Evolutionary conservation across 257 asterid genomes (phyloP), one percentile per base, ranked within the genome.

Genomic region (Eucommia ulmoides): DNA sequence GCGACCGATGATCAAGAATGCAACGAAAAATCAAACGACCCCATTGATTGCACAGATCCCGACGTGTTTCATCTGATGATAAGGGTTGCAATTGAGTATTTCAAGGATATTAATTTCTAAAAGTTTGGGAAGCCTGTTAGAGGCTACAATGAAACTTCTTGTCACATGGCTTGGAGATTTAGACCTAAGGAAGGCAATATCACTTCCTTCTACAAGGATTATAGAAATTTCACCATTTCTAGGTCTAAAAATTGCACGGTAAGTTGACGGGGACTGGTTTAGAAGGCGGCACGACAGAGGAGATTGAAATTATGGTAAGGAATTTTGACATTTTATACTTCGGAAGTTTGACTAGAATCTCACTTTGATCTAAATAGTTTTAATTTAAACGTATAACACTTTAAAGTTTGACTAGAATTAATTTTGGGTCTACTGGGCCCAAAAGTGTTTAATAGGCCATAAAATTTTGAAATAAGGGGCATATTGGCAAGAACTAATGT

Each of bases 91-190:
- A 81, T 91, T 61, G 93, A 81, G 33, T 68, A 60, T 55, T 79
- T 86, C 45, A 72, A 70, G 64, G 95, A 86, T 53, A 56, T 75
- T 19, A 86, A 81, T 25, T 86, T 91, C 49, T 77, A 69, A 60
- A 68, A 74, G 51, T 89, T 85, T 66, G 94, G 94, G 59, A 89
- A 77, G 76, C 83, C 96, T 0, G 94, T 80, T 51, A 52, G 24
- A 3, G 98, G 98, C 22, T 63, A 71, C 21, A 71, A 75, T 15
- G 78, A 65, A 20, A 71, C 47, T 19, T 74, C 88, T 18, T 89
- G 98, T 60, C 94, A 89, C 68, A 86, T 89, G 96, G 93, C 93
- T 2, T 89, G 96, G 96, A 61, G 93, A 56, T 89, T 76, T 64
- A 76, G 82, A 81, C 81, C 85, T 0, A 82, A 85, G 52, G 83